These are phyloP conservation scores for Luffa acutangula DNA, from an alignment of 306 rosid species.

Conservation along the genomic window DNA sequence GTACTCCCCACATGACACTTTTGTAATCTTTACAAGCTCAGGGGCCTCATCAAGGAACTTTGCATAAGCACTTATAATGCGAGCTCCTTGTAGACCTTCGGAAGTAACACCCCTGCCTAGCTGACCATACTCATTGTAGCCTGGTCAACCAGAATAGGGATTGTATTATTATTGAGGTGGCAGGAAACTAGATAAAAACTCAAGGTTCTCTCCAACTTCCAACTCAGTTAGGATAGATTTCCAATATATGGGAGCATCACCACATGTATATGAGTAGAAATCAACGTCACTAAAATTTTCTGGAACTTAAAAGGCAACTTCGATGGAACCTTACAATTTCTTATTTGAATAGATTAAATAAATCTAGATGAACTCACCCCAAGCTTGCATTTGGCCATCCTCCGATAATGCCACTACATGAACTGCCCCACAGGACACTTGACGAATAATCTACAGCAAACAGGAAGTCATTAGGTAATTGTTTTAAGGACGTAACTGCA, in stretches of 20 bases:
- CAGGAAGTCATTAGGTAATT: neutral
- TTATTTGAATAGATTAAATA: neutral
- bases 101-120: slow-evolving; percentile 93
- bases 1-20: slow-evolving; percentile 97
- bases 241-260: neutral
- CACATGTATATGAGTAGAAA: neutral
- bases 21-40: slow-evolving; percentile 79
- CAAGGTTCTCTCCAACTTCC: slow-evolving; percentile 14
- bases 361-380: slow-evolving; percentile 43
- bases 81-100: slow-evolving; percentile 88
- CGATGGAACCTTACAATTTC: neutral
- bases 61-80: slow-evolving; percentile 63
- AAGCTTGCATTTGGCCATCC: slow-evolving; percentile 79
- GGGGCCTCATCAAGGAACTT: slow-evolving; percentile 94
- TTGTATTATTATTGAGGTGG: slow-evolving; percentile 22
- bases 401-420: slow-evolving; percentile 80
- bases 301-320: neutral
- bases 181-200: slow-evolving; percentile 15
- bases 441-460: slow-evolving; percentile 46
- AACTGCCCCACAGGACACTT: slow-evolving; percentile 96
- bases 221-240: slow-evolving; percentile 8
- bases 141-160: slow-evolving; percentile 57
- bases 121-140: slow-evolving; percentile 95
- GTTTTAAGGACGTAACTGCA: neutral
- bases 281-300: neutral